These are phyloP conservation scores for Penicillium sp. DNA, from an alignment of 2,329 filamentous ascomycete genomes.

Conservation along the genomic window DNA sequence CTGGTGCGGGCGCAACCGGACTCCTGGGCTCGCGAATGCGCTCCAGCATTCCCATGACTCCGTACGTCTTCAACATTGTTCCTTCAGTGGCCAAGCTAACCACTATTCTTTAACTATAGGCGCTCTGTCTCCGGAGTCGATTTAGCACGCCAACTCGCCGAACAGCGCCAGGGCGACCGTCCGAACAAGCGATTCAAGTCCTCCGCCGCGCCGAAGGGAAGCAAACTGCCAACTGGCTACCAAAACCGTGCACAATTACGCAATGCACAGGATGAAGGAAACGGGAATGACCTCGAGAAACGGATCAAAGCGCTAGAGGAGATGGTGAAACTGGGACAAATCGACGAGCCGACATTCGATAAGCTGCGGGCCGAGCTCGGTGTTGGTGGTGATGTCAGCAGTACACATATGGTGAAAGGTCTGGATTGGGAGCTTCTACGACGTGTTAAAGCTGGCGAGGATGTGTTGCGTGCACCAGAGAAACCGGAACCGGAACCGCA, in stretches of 20 bases:
- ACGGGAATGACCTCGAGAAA: constrained; percentile 53
- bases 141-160: constrained; percentile 79
- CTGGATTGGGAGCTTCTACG: constrained; percentile 71
- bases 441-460: constrained; percentile 44
- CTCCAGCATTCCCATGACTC: constrained; percentile 88
- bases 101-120: constrained; percentile 37
- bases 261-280: constrained; percentile 50
- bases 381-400: constrained; percentile 70
- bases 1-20: constrained; percentile 46
- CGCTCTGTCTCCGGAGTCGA: constrained; percentile 63
- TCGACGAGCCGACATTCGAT: constrained; percentile 74
- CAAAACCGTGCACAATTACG: constrained; percentile 70
- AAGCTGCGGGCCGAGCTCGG: constrained; percentile 66
- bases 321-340: constrained; percentile 73
- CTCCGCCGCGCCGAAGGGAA: constrained; percentile 71
- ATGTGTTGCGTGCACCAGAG: constrained; percentile 46
- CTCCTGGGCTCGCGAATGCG: constrained; percentile 71
- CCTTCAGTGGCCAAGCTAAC: background rate
- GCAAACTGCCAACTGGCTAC: constrained; percentile 73
- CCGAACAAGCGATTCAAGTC: constrained; percentile 70
- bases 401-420: constrained; percentile 86
- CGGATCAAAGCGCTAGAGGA: constrained; percentile 76
- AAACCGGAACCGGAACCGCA: constrained; percentile 21
- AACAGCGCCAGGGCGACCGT: constrained; percentile 55
- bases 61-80: constrained; percentile 51